Conservation (phyloP, 2,329 filamentous ascomycete genomes). For the Cladophialophora yegresii region DNA sequence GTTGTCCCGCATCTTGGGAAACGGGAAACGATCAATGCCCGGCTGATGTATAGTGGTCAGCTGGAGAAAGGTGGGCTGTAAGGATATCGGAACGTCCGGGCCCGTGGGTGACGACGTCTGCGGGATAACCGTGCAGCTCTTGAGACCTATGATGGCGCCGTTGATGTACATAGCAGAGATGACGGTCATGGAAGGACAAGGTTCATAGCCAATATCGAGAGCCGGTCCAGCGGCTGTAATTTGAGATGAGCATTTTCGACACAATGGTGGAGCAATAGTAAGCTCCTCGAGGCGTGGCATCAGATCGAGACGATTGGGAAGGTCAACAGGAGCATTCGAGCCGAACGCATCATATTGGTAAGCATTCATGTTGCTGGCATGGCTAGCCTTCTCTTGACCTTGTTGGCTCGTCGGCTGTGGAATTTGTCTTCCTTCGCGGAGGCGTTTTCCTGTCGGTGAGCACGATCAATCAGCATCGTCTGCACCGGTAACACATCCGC, state of each 20-base stretch:
- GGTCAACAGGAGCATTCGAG: background rate
- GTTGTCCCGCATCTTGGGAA: slow-evolving; percentile 45
- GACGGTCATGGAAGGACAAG: background rate
- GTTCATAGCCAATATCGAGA: background rate
- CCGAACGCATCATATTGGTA: background rate
- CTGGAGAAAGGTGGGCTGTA: slow-evolving; percentile 43
- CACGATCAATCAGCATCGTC: background rate
- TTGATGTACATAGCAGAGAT: slow-evolving; percentile 40
- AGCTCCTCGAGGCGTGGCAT: background rate
- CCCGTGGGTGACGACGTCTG: slow-evolving; percentile 36
- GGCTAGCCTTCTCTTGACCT: background rate
- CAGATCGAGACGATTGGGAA: background rate
- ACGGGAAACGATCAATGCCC: slow-evolving; percentile 48
- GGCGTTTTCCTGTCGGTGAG: slow-evolving; percentile 1
- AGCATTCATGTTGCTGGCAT: background rate
- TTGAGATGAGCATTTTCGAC: background rate
- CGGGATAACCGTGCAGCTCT: slow-evolving; percentile 27
- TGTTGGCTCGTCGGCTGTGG: background rate
- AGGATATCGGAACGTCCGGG: slow-evolving; percentile 33
- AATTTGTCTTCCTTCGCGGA: slow-evolving; percentile 6
- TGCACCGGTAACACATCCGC: background rate
- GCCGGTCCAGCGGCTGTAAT: background rate
- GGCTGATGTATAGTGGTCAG: slow-evolving; percentile 41
- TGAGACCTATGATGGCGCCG: slow-evolving; percentile 39
- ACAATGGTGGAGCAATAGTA: background rate